These are phyloP conservation scores for Ophiostoma piceae DNA, from an alignment of 2,329 filamentous ascomycete genomes.

Conservation along the genomic window DNA sequence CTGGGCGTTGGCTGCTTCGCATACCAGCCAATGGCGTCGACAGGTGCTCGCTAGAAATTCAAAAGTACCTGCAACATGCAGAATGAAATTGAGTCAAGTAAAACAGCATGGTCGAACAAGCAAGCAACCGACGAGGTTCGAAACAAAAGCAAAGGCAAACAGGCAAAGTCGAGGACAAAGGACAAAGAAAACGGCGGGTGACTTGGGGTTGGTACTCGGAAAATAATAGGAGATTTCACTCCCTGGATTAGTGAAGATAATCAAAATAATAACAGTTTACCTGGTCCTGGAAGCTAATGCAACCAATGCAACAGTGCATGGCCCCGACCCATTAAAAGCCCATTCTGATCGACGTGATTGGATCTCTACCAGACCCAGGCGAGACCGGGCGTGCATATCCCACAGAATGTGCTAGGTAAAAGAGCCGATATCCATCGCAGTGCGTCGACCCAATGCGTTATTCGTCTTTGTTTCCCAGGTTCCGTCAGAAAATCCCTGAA, in stretches of 20 bases:
- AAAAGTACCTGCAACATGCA: conserved; percentile 1
- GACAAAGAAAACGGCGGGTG: background rate
- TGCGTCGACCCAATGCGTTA: no score
- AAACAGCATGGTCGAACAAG: background rate
- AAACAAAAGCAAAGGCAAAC: background rate
- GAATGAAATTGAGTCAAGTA: background rate
- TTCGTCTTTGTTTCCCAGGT: no score
- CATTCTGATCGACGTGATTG: background rate
- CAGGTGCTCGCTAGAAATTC: background rate
- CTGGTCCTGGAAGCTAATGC: background rate
- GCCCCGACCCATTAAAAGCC: background rate
- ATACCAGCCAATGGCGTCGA: background rate
- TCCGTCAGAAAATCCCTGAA: background rate
- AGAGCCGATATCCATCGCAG: background rate
- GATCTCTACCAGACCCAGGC: background rate
- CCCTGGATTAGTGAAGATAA: background rate
- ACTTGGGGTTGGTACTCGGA: background rate
- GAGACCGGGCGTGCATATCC: background rate
- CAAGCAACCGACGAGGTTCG: background rate
- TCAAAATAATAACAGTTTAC: background rate
- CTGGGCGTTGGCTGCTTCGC: background rate
- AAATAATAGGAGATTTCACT: background rate
- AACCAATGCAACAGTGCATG: background rate
- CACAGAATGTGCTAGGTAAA: background rate
- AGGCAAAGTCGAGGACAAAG: background rate